Evolutionary conservation across 306 rosid genomes (phyloP).

Genomic region (Vigna mungo): DNA sequence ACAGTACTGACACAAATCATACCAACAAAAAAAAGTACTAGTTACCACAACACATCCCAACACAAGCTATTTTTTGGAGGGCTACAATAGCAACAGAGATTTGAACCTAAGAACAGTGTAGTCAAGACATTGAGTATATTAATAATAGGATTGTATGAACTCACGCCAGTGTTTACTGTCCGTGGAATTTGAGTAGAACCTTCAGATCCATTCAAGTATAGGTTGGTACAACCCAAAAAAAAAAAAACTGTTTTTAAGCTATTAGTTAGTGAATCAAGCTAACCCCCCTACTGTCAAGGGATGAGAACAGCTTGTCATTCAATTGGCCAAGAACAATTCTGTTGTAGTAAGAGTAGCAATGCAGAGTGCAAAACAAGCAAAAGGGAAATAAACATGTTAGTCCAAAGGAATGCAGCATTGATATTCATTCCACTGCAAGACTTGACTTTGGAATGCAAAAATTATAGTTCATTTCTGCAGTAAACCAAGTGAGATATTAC

Average conservation of each 20-base stretch:
- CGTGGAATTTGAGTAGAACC: neutral
- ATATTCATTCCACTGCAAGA: neutral
- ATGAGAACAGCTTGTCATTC: conserved; percentile 20
- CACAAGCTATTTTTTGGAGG: neutral
- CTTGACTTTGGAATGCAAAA: neutral
- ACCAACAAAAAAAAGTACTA: neutral
- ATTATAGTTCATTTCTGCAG: neutral
- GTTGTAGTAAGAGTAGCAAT: neutral
- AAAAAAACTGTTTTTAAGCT: neutral
- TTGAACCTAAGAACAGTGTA: conserved; percentile 1
- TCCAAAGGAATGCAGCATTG: neutral
- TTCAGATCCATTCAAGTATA: neutral
- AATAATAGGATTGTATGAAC: neutral
- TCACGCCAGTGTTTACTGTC: neutral
- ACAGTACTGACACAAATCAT: conserved; percentile 2
- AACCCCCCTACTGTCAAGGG: neutral
- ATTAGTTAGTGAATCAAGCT: neutral
- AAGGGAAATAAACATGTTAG: neutral
- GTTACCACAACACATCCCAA: neutral
- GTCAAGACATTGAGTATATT: neutral
- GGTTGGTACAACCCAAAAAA: too few relatives aligned
- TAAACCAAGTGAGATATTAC: conserved; percentile 52
- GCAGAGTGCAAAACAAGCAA: conserved; percentile 26
- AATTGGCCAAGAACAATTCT: neutral
- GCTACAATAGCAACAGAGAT: neutral